These are phyloP conservation scores for Sordaria brevicollis DNA, from an alignment of 495 filamentous ascomycete genomes.

Conservation along the genomic window DNA sequence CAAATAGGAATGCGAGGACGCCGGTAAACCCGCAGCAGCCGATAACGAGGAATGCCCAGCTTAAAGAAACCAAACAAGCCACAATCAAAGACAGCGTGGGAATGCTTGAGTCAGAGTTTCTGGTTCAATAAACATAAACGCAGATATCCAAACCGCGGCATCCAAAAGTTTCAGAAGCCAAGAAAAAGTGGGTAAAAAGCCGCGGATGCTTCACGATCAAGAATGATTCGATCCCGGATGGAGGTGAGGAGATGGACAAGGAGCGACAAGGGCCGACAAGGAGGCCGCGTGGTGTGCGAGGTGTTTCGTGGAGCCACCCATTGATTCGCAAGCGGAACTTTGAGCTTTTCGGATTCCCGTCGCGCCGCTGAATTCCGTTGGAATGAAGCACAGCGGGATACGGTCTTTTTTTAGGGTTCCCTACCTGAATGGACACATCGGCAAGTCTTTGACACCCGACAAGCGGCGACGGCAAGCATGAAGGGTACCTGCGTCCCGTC, in stretches of 20 bases:
- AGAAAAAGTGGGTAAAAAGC: slow-evolving; percentile 3
- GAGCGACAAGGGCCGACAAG: background rate
- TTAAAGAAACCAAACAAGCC: background rate
- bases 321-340: background rate
- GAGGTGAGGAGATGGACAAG: slow-evolving; percentile 2
- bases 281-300: slow-evolving; percentile 11
- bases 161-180: slow-evolving; percentile 9
- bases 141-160: background rate
- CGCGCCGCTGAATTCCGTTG: background rate
- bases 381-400: background rate
- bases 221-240: slow-evolving; percentile 20
- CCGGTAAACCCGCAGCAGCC: background rate
- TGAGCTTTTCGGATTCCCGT: background rate
- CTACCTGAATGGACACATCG: background rate
- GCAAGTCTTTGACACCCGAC: background rate
- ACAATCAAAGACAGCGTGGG: background rate
- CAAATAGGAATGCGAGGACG: background rate
- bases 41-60: background rate
- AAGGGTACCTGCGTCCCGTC: background rate
- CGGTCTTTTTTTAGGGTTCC: background rate
- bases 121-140: background rate
- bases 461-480: background rate
- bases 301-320: slow-evolving; percentile 7
- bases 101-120: background rate
- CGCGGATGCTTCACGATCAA: slow-evolving; percentile 10